Base-by-base conservation (phyloP, 768 basidiomycete species). In the button mushroom (Agaricus bisporus) region DNA sequence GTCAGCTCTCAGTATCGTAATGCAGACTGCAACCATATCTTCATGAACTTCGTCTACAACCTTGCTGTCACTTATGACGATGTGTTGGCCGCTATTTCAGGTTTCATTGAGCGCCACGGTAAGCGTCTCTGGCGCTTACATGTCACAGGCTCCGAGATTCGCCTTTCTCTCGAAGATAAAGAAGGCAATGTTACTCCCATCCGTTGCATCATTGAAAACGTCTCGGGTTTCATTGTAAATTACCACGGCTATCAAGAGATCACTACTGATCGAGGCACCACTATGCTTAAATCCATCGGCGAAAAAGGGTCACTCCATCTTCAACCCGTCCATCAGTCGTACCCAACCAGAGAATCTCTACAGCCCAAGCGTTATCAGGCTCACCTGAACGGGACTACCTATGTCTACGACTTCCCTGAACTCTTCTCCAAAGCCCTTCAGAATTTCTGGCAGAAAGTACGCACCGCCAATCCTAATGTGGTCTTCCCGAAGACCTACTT, bases 281-380 rank as follows among this genome's bases (percentile, higher is more conserved):
- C 88, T 11, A 97, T 98, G 63, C 79, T 98, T 58, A 98, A 98
- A 72, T 97, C 97, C 2, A 97, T 99, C 59, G 97, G 97, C 41
- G 92, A 97, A 46, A 97, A 97, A 69, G 97, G 97, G 4, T 92
- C 95, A 46, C 78, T 97, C 49, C 95, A 99, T 71, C 79, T 98
- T 25, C 95, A 95, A 70, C 94, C 93, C 10, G 95, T 95, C 59
- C 88, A 91, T 69, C 83, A 88, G 60, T 78, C 91, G 0, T 98
- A 98, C 71, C 85, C 95, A 12, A 98, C 95, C 54, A 99, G 97
- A 73, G 95, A 98, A 68, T 98, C 94, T 15, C 75, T 99, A 44
- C 97, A 99, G 66, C 97, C 97, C 39, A 95, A 97, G 70, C 93
- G 97, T 58, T 98, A 98, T 74, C 95, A 98, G 66, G 97, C 97